Evolutionary conservation across 2,329 filamentous ascomycete species (phyloP).

Genomic region (Chaetomiaceae sp.): DNA sequence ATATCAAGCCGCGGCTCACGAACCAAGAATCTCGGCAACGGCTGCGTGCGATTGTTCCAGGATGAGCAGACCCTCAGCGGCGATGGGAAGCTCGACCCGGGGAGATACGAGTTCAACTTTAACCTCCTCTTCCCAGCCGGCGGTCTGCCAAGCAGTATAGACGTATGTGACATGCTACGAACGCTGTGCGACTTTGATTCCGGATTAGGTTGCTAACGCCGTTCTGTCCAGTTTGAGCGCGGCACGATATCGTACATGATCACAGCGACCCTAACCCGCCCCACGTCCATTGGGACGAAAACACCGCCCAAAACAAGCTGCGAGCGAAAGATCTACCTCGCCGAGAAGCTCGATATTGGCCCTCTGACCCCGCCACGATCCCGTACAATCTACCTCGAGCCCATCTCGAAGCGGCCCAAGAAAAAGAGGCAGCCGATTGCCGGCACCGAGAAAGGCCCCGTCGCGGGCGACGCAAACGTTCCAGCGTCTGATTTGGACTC

Average conservation of each 20-base stretch:
- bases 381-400: slow-evolving; percentile 80
- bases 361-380: slow-evolving; percentile 69
- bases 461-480: slow-evolving; percentile 35
- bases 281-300: slow-evolving; percentile 62
- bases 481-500: slow-evolving; percentile 37
- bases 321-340: slow-evolving; percentile 73
- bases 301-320: slow-evolving; percentile 67
- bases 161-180: slow-evolving; percentile 56
- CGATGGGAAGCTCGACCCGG: slow-evolving; percentile 68
- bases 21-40: slow-evolving; percentile 66
- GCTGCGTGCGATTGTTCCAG: slow-evolving; percentile 75
- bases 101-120: slow-evolving; percentile 70
- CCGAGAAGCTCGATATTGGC: slow-evolving; percentile 82
- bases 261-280: slow-evolving; percentile 82
- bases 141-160: slow-evolving; percentile 80
- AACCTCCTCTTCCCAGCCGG: slow-evolving; percentile 34
- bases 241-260: slow-evolving; percentile 90
- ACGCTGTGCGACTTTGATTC: background rate
- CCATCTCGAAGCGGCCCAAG: slow-evolving; percentile 67
- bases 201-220: background rate
- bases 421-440: slow-evolving; percentile 53
- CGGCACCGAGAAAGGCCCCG: slow-evolving; percentile 40
- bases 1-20: slow-evolving; percentile 33
- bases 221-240: slow-evolving; percentile 73
- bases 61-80: slow-evolving; percentile 78